Evolutionary conservation across 2,329 filamentous ascomycete genomes (phyloP).

Genomic region (Penicillium sp.): DNA sequence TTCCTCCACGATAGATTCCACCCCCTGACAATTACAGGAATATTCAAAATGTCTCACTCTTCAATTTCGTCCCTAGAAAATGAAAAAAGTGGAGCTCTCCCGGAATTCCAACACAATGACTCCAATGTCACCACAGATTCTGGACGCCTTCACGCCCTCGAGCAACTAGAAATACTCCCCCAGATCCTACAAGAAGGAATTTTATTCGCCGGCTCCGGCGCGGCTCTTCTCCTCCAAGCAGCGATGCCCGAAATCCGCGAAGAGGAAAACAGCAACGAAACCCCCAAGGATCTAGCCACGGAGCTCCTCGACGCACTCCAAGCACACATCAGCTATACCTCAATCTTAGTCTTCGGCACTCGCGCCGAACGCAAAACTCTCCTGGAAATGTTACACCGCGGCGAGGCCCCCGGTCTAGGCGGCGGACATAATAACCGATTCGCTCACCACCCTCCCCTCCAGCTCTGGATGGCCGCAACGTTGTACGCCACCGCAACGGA

Average conservation of each 20-base stretch:
- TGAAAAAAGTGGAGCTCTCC: slow-evolving; percentile 13
- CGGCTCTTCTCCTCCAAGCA: slow-evolving; percentile 36
- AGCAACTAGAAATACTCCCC: slow-evolving; percentile 35
- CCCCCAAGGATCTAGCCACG: slow-evolving; percentile 24
- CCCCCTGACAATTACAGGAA: not conserved
- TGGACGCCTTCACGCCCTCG: slow-evolving; percentile 29
- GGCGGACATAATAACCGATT: slow-evolving; percentile 17
- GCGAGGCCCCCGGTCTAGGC: not conserved
- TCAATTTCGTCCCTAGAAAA: slow-evolving; percentile 16
- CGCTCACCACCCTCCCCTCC: slow-evolving; percentile 19
- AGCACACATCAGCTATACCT: slow-evolving; percentile 33
- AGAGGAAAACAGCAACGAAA: slow-evolving; percentile 5
- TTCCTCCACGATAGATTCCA: not conserved
- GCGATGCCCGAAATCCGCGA: slow-evolving; percentile 28
- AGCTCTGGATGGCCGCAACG: slow-evolving; percentile 38
- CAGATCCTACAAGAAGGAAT: slow-evolving; percentile 39
- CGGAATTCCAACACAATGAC: not conserved
- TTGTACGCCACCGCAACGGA: slow-evolving; percentile 40
- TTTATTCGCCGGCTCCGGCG: slow-evolving; percentile 34
- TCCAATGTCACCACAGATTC: slow-evolving; percentile 11
- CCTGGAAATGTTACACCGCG: slow-evolving; percentile 25
- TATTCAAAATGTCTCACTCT: slow-evolving; percentile 11
- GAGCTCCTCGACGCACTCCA: slow-evolving; percentile 33
- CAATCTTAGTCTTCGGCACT: slow-evolving; percentile 35
- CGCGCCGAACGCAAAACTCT: slow-evolving; percentile 30